Evolutionary conservation across 345 rosid species (phyloP).

Genomic region (Hirschfeldia incana): DNA sequence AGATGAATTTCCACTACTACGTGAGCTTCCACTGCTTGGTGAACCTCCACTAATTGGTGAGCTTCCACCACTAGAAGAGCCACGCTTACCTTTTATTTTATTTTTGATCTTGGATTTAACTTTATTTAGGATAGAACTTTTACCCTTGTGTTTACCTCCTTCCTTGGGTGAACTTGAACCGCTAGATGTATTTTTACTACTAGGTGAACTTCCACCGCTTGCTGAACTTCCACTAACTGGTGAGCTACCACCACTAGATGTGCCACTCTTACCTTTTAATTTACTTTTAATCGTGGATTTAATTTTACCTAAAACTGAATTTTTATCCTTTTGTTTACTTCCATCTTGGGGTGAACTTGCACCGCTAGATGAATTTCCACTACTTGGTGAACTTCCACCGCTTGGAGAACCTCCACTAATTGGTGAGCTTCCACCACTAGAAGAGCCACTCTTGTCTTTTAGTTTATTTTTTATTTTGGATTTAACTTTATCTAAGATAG

Average conservation of each 20-base stretch:
- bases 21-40: neutral
- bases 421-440: too few relatives aligned
- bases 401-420: too few relatives aligned
- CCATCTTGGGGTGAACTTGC: neutral
- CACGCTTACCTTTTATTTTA: neutral
- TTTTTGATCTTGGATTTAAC: neutral
- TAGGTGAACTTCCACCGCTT: neutral
- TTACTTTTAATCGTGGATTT: neutral
- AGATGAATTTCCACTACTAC: neutral
- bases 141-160: neutral
- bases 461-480: too few relatives aligned
- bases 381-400: neutral
- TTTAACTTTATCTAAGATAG: too few relatives aligned
- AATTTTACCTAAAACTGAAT: neutral
- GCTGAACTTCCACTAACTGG: neutral
- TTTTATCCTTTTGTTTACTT: neutral
- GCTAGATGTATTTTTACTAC: neutral
- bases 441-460: too few relatives aligned
- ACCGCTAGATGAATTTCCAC: neutral
- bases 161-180: neutral
- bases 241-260: neutral
- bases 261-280: neutral
- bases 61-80: neutral
- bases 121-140: too few relatives aligned
- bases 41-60: neutral